Conservation (phyloP, 1,284 basidiomycete species). For the Fomitopsis pinicola region DNA sequence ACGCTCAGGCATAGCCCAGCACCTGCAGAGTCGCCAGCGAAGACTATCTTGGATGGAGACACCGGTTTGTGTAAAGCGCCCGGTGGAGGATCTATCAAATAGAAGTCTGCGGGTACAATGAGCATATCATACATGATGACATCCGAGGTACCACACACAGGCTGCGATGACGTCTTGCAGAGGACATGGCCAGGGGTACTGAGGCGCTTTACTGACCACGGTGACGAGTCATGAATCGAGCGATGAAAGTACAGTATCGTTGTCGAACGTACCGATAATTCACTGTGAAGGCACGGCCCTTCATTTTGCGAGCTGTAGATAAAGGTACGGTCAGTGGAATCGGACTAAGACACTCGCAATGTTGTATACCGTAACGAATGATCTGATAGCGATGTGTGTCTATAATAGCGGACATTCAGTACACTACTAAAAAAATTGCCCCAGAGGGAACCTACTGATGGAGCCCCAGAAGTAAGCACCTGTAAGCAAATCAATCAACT, state of each 20-base stretch:
- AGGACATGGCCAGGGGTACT: constrained; percentile 87
- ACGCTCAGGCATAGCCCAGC: constrained; percentile 68
- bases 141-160: constrained; percentile 35
- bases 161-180: constrained; percentile 78
- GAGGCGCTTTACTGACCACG: constrained; percentile 62
- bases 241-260: too few relatives aligned
- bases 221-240: constrained; percentile 22
- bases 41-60: constrained; percentile 67
- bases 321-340: neutral
- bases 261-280: constrained; percentile 43
- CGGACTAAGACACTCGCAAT: neutral
- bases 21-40: constrained; percentile 86
- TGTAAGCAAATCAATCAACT: constrained; percentile 13
- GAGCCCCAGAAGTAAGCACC: constrained; percentile 68
- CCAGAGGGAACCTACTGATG: constrained; percentile 40
- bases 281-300: constrained; percentile 64
- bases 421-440: neutral
- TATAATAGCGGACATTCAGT: constrained; percentile 18
- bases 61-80: constrained; percentile 66
- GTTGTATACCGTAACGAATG: constrained; percentile 46
- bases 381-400: constrained; percentile 73
- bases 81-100: constrained; percentile 73
- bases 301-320: constrained; percentile 60
- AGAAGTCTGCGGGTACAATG: constrained; percentile 53
- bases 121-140: neutral